These are phyloP conservation scores for sorghum (Sorghum bicolor) DNA, from an alignment of 176 grass and related monocot genomes.

Conservation along the genomic window Sorghum_bicolor_NCBIv3 NC_012873.2:68143501-68144000, in stretches of 20 bases:
- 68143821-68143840: slow-evolving; percentile 33
- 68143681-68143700: slow-evolving; percentile 74
- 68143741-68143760: slow-evolving; percentile 97
- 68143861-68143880: slow-evolving; percentile 90
- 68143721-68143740: slow-evolving; percentile 93
- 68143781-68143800: slow-evolving; percentile 15
- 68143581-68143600: background rate
- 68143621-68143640: background rate
- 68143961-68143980: slow-evolving; percentile 93
- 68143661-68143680: slow-evolving; percentile 61
- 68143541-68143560: slow-evolving; percentile 7
- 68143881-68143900: slow-evolving; percentile 78
- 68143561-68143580: background rate
- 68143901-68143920: slow-evolving; percentile 69
- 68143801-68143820: slow-evolving; percentile 27
- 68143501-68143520: background rate
- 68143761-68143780: slow-evolving; percentile 59
- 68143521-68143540: background rate
- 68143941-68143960: slow-evolving; percentile 85
- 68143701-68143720: slow-evolving; percentile 85
- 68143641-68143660: background rate
- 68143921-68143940: slow-evolving; percentile 88
- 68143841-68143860: slow-evolving; percentile 97
- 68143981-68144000: slow-evolving; percentile 5
- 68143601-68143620: background rate